Conservation (phyloP, 2,329 filamentous ascomycete genomes). For the Alternaria sp. region DNA sequence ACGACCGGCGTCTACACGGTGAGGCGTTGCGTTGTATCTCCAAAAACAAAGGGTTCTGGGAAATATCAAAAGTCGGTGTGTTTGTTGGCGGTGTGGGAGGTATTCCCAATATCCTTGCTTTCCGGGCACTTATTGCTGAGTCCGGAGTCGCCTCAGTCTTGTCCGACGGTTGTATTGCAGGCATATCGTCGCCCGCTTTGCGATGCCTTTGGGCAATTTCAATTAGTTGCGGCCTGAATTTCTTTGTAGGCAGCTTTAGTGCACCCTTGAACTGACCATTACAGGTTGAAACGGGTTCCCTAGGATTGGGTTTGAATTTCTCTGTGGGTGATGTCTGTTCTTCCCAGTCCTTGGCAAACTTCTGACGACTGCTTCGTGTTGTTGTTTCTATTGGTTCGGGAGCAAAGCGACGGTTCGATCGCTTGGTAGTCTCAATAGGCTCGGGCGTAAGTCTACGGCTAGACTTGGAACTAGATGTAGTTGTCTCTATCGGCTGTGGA, state of each 20-base stretch:
- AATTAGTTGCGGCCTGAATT: constrained; percentile 80
- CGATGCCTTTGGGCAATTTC: constrained; percentile 79
- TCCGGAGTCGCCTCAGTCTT: constrained; percentile 75
- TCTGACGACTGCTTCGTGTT: constrained; percentile 39
- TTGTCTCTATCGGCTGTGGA: constrained; percentile 53
- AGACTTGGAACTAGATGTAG: constrained; percentile 28
- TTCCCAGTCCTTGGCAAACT: constrained; percentile 40
- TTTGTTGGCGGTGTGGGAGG: constrained; percentile 58
- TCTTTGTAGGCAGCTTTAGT: constrained; percentile 45
- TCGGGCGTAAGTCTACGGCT: constrained; percentile 69
- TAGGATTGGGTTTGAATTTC: constrained; percentile 43
- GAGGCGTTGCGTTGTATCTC: constrained; percentile 50
- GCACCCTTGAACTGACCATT: constrained; percentile 35
- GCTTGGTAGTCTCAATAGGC: constrained; percentile 72
- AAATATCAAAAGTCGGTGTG: constrained; percentile 43
- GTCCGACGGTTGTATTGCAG: constrained; percentile 70
- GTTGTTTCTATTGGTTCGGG: constrained; percentile 51
- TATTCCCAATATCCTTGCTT: constrained; percentile 56
- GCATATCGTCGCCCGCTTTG: constrained; percentile 69
- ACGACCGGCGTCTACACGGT: constrained; percentile 44
- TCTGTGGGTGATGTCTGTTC: constrained; percentile 31
- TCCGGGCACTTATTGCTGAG: constrained; percentile 36
- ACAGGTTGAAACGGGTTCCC: constrained; percentile 38
- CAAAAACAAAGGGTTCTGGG: constrained; percentile 46
- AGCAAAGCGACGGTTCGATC: constrained; percentile 61